Base-by-base conservation (phyloP, 176 grass and related monocot genomes). In the Themeda triandra region DNA sequence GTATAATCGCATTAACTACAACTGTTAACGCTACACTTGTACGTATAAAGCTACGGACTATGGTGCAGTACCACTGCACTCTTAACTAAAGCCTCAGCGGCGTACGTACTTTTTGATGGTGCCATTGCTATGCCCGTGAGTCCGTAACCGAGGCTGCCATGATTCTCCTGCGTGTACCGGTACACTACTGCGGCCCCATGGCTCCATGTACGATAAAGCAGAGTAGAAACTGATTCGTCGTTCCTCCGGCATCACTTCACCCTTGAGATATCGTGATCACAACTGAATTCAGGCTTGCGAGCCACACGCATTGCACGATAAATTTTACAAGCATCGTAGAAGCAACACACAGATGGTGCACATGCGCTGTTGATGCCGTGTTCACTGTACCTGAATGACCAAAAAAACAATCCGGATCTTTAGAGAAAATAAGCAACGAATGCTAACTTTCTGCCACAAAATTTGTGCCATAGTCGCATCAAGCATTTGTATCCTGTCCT, bases 381-480 rank as follows among this genome's bases (percentile, higher is more conserved):
- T 1, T 63, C 66, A 35, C 6, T 37, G 33, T 19, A 33, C 18
- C 76, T 29, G 23, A 49, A 18, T 18, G 15, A 18, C 15, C 56
- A 40, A 29, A 54, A 54, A 49, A 48, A 3, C 21, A 35, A 12
- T 4, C 5, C 24, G 21, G 39, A 13, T 71, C 21, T 39, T 25
- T 10, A 4, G 5, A 6, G 14, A 46, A 3, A 71, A 40, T 13
- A 73, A 73, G 70, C 70, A 48, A 73, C 70, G 41, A 29, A 29
- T 73, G 35, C 83, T 90, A 73, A 64, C 73, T 86, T 86, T 28
- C 30, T 68, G 73, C 64, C 88, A 21, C 44, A 73, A 86, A 82
- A 66, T 86, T 66, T 44, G 83, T 63, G 31, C 2, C 24, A 42
- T 27, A 58, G 72, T 8, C 42, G 30, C n/a, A 33, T 65, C 49